Base-by-base conservation (phyloP, 345 rosid species). In the rapeseed (Brassica napus) region DNA sequence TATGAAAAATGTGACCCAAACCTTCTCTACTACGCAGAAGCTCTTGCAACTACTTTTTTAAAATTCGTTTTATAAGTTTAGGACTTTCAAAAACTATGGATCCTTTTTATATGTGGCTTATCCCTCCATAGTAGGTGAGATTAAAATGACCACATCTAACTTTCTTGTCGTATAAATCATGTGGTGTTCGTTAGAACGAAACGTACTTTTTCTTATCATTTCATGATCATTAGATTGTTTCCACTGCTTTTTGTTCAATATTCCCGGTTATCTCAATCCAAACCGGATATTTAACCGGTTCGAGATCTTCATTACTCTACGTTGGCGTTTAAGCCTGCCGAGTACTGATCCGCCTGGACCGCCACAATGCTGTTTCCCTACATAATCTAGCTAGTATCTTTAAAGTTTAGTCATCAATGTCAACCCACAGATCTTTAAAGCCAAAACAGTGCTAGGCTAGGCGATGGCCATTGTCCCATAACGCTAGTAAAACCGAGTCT, bases 11-110 rank as follows among this genome's bases (percentile, higher is more conserved):
- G 57, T 47, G 54, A 47, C 54, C 54, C 54, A 12, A 73, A 74
- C 71, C 64, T 73, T 73, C 82, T 77, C 59, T 55, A 0, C 11
- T 2, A 55, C 3, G 26, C 12, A 55, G 76, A 77, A 37, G 59
- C 67, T 71, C 72, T 72, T 72, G 1, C 57, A 16, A 63, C 10
- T 7, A 4, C 49, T 16, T 24, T 71, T 58, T 62, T 1, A 0
- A 4, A 18, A 4, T 10, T 26, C 24, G 7, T 60, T 57, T 58
- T 58, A 0, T 0, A 11, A 24, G 12, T 8, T 12, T 62, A 6
- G 15, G 54, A 12, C 54, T 42, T 4, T 47, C 15, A 12, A 14
- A 35, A 47, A 44, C 5, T 42, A 60, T 60, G 55, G 14, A n/a
- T 31, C 30, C 21, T 71, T 4, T 8, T 24, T 14, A 49, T 9